These are phyloP conservation scores for Penicillium sp. DNA, from an alignment of 2,329 filamentous ascomycete genomes.

Conservation along the genomic window DNA sequence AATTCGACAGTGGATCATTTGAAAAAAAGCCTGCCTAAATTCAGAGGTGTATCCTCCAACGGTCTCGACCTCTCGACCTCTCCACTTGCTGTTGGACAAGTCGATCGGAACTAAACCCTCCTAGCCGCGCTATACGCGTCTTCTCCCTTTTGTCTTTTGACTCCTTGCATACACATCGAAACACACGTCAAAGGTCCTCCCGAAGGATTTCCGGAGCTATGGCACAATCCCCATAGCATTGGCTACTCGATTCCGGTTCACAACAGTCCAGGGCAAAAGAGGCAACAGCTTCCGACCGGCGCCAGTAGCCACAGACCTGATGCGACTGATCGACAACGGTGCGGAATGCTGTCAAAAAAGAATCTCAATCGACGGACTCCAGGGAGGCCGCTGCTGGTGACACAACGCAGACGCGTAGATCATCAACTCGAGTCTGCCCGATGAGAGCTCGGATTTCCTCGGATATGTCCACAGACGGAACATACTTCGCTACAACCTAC, in stretches of 20 bases:
- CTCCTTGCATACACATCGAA: conserved; percentile 17
- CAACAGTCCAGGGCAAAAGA: conserved; percentile 1
- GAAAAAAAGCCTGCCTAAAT: background rate
- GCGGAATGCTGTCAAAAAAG: conserved; percentile 20
- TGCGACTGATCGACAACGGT: conserved; percentile 16
- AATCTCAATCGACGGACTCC: background rate
- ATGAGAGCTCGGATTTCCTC: background rate
- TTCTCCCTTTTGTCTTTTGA: background rate
- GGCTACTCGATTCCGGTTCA: background rate
- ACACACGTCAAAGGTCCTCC: conserved; percentile 10
- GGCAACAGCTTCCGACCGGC: conserved; percentile 1
- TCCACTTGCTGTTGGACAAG: background rate
- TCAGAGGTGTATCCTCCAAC: background rate
- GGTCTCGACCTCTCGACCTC: background rate
- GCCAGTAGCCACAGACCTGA: background rate
- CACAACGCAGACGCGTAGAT: conserved; percentile 1
- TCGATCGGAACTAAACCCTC: background rate
- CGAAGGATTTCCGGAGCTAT: conserved; percentile 6
- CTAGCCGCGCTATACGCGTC: conserved; percentile 24
- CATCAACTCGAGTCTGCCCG: background rate
- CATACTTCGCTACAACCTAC: background rate
- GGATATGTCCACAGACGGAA: background rate
- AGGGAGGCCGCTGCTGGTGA: conserved; percentile 5
- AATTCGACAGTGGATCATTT: background rate
- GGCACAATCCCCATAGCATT: conserved; percentile 16